Base-by-base conservation (phyloP, 176 grass and related monocot genomes). In the Carex scoparia region DNA sequence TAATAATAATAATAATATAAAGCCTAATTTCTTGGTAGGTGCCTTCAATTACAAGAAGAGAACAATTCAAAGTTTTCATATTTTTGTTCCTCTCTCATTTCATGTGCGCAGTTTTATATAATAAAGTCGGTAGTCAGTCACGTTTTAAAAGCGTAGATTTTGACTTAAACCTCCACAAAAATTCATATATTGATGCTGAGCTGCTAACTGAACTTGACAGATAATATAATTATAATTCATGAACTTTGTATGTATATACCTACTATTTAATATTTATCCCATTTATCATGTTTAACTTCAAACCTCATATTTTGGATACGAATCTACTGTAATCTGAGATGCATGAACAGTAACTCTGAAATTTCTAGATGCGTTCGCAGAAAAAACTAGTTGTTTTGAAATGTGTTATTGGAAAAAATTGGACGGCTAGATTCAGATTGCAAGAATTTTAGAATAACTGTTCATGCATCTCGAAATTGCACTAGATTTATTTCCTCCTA, bases 101-200 rank as follows among this genome's bases (percentile, higher is more conserved):
- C 81, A 83, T 83, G 81, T 83, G 81, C 81, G 69, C 49, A 54
- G 49, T 56, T 69, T 69, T 44, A 31, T 83, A 83, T 69, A 67
- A 67, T 30, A 83, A 83, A 69, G 81, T 83, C 7, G 81, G 81
- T 83, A 83, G 63, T 56, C 15, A 33, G 44, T 83, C 81, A 83
- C 81, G 63, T 69, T 83, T 81, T 83, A 51, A 69, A 69, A 83
- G 27, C 19, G 13, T 13, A n/a, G 63, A 69, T 83, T 69, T 67
- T 83, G 81, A 83, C 62, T 83, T 69, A 23, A 83, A 83, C 14
- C 81, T 28, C 40, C 60, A 46, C 15, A 46, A 23, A 23, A 23
- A 65, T 81, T 81, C 48, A 64, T 16, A 83, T 69, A 54, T 56
- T 83, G 81, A 83, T 33, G 44, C 62, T 69, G 81, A 83, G 65